Conservation (phyloP, 2,329 filamentous ascomycete genomes). For the Fonsecaea multimorphosa region DNA sequence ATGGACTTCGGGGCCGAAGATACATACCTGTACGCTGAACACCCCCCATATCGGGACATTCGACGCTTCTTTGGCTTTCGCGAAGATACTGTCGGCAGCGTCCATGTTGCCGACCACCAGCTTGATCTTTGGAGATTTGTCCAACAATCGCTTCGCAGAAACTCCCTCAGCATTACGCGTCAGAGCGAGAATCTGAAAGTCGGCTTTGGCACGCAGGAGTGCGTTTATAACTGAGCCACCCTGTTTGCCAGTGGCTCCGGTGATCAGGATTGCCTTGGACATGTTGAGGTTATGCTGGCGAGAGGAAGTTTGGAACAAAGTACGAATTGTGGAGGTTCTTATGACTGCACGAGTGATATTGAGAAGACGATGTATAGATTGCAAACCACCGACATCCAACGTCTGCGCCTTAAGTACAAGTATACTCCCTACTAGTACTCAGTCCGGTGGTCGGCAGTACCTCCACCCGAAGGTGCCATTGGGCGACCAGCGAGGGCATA, state of each 20-base stretch:
- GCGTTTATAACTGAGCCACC: constrained; percentile 54
- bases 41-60: constrained; percentile 35
- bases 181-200: constrained; percentile 34
- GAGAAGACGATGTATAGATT: too few species aligned
- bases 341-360: too few species aligned
- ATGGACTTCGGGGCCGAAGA: neutral
- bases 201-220: constrained; percentile 44
- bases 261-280: constrained; percentile 48
- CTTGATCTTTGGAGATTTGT: constrained; percentile 31
- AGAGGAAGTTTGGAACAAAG: too few species aligned
- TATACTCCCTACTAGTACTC: too few species aligned
- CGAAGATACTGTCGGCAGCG: constrained; percentile 28
- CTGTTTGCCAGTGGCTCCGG: constrained; percentile 58
- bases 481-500: too few species aligned
- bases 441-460: neutral
- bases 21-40: constrained; percentile 31
- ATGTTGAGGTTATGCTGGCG: neutral
- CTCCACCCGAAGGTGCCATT: neutral
- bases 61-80: constrained; percentile 16
- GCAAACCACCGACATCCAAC: too few species aligned
- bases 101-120: constrained; percentile 36
- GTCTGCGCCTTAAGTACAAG: too few species aligned
- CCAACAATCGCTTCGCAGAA: constrained; percentile 28
- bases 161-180: constrained; percentile 33
- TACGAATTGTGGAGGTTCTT: too few species aligned